Conservation (phyloP, 305 asterid species). For the Rubia peregrina region DNA sequence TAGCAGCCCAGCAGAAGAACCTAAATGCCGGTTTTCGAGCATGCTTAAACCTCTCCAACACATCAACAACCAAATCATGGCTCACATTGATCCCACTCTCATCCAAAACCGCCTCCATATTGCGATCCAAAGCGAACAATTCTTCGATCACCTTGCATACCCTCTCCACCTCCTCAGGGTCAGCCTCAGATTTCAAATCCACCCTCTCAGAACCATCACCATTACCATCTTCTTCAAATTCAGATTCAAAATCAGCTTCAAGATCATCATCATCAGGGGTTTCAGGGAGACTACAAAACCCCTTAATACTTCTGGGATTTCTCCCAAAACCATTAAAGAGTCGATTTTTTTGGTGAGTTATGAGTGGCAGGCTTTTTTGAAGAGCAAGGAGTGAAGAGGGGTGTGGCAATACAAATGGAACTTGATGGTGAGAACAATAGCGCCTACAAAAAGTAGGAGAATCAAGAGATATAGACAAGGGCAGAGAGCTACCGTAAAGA, state of each 20-base stretch:
- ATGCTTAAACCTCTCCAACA: slow-evolving; percentile 65
- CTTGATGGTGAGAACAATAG: slow-evolving; percentile 45
- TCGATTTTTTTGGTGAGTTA: neutral
- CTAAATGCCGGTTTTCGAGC: slow-evolving; percentile 93
- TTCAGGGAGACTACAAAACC: slow-evolving; percentile 24
- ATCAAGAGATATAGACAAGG: slow-evolving; percentile 60
- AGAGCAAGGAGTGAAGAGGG: slow-evolving; percentile 53
- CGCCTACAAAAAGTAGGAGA: slow-evolving; percentile 38
- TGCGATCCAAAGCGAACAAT: slow-evolving; percentile 70
- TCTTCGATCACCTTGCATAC: slow-evolving; percentile 76
- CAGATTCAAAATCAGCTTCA: slow-evolving; percentile 38
- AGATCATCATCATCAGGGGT: slow-evolving; percentile 18
- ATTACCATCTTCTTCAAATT: slow-evolving; percentile 30
- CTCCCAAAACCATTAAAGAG: neutral
- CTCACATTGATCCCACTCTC: slow-evolving; percentile 54
- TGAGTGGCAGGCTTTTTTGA: slow-evolving; percentile 50
- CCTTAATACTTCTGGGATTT: slow-evolving; percentile 23
- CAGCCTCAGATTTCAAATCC: slow-evolving; percentile 31
- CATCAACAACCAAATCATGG: slow-evolving; percentile 68
- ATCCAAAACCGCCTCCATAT: slow-evolving; percentile 86
- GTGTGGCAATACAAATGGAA: slow-evolving; percentile 75
- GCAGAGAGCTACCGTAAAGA: slow-evolving; percentile 64
- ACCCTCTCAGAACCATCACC: slow-evolving; percentile 26
- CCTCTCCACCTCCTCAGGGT: slow-evolving; percentile 57
- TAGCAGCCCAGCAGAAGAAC: slow-evolving; percentile 74